Percentiles rank a stretch among this genome's conserved stretches.
Evolutionary conservation across 306 rosid species (phyloP).

Genomic region (Vigna hirtella): DNA sequence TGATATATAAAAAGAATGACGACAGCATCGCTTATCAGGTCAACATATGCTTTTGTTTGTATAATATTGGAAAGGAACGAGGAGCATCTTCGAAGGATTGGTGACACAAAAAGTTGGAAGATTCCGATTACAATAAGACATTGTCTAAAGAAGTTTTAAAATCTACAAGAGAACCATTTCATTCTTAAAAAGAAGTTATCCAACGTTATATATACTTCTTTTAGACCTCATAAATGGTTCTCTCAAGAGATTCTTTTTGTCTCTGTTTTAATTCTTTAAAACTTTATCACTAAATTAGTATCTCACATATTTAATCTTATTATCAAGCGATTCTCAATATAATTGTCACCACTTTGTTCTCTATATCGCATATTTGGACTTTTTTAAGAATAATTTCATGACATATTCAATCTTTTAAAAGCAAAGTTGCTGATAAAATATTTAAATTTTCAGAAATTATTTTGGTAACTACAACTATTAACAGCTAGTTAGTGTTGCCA

Average conservation of each 20-base stretch:
- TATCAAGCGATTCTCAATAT: not conserved
- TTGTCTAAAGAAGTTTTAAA: not conserved
- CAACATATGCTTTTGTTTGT: conserved; percentile 35
- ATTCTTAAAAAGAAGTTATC: not conserved
- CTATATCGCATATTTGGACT: not conserved
- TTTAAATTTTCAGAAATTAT: not conserved
- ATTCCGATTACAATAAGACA: conserved; percentile 48
- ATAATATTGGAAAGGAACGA: conserved; percentile 16
- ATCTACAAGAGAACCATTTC: not conserved
- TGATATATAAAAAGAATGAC: conserved; percentile 27
- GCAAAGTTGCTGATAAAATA: not conserved
- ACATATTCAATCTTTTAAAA: not conserved
- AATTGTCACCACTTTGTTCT: not conserved
- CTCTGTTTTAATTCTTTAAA: not conserved
- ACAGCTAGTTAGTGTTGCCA: not conserved
- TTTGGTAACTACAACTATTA: not conserved
- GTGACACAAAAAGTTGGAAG: conserved; percentile 15
- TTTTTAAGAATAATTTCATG: not conserved
- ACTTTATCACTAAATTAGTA: not conserved
- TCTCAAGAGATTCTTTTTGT: not conserved
- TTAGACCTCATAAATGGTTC: not conserved
- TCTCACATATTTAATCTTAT: not conserved
- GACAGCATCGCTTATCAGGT: not conserved
- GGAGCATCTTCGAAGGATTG: conserved; percentile 44
- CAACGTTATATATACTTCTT: not conserved